Conservation (phyloP, 2,329 filamentous ascomycete genomes). For the Fusarium goolgardi region DNA sequence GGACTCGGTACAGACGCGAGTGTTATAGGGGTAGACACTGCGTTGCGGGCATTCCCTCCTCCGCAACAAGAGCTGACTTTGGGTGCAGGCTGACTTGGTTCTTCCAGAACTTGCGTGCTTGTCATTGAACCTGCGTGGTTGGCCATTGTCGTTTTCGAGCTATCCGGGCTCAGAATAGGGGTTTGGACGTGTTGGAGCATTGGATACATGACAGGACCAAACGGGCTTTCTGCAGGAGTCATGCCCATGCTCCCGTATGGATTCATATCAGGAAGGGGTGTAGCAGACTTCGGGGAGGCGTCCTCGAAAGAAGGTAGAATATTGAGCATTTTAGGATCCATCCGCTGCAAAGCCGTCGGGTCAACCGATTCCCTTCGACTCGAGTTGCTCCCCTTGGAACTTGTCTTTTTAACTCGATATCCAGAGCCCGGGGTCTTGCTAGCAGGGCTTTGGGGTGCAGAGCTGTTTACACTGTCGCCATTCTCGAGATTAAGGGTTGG, state of each 20-base stretch:
- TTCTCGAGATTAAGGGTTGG: constrained; percentile 41
- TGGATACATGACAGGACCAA: constrained; percentile 48
- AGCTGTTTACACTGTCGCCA: constrained; percentile 42
- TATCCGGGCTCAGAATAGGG: constrained; percentile 35
- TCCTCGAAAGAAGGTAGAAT: constrained; percentile 54
- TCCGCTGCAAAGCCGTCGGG: constrained; percentile 60
- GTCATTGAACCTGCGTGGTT: constrained; percentile 34
- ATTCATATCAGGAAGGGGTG: constrained; percentile 41
- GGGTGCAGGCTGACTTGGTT: constrained; percentile 25
- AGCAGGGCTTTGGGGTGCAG: constrained; percentile 49
- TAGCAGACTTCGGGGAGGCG: constrained; percentile 45
- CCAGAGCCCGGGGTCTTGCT: constrained; percentile 47
- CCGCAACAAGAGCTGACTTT: constrained; percentile 54
- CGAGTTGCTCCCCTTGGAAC: constrained; percentile 49
- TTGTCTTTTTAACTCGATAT: constrained; percentile 61
- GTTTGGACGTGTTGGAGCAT: constrained; percentile 49
- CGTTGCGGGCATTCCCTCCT: constrained; percentile 22
- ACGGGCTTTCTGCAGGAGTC: constrained; percentile 43
- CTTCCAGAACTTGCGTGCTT: constrained; percentile 38
- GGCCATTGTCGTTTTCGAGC: constrained; percentile 37
- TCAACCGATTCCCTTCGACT: constrained; percentile 64
- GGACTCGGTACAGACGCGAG: constrained; percentile 35
- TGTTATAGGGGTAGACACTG: constrained; percentile 21
- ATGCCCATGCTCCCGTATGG: constrained; percentile 49
- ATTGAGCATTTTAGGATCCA: constrained; percentile 65